A percentile compares a stretch with the other conserved stretches of the same genome.
phyloP scores from a whole-genome alignment of 345 rosid species.

The Eucalyptus decipiens region DNA sequence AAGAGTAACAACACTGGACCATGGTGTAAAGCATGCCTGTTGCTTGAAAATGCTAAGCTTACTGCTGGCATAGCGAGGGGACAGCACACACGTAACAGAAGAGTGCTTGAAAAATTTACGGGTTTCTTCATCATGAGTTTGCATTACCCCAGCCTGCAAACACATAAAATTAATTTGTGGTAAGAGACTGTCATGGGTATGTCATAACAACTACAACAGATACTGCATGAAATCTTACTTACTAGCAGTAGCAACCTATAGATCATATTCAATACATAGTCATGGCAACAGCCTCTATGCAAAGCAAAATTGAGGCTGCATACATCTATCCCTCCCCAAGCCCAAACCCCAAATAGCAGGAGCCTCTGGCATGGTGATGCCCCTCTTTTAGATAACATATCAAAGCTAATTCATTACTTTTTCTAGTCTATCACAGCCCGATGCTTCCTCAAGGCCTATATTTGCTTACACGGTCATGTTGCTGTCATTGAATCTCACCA shows the following conservation, averaged over 20 bases:
- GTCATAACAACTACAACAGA: neutral
- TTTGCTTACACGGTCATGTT: neutral
- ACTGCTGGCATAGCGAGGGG: slow-evolving; percentile 75
- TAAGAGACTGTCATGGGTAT: neutral
- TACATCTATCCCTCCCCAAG: neutral
- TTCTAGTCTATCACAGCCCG: neutral
- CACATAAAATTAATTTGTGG: neutral
- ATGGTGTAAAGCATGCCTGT: slow-evolving; percentile 47
- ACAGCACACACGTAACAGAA: slow-evolving; percentile 48
- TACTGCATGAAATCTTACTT: neutral
- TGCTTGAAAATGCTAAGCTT: slow-evolving; percentile 84
- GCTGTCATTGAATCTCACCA: neutral
- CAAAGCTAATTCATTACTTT: neutral
- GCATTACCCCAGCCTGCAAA: slow-evolving; percentile 59
- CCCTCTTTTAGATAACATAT: neutral
- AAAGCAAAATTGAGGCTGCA: neutral
- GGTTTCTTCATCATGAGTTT: slow-evolving; percentile 71
- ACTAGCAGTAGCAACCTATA: neutral
- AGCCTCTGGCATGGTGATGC: neutral
- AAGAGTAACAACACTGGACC: neutral
- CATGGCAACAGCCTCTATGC: neutral
- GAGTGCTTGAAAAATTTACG: slow-evolving; percentile 67
- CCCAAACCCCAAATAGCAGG: neutral
- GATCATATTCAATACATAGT: neutral
- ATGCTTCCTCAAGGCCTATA: neutral